Evolutionary conservation across 2,329 filamentous ascomycete species (phyloP), one percentile per base, ranked within the genome.

Genomic region (Thielaviopsis cerberus): DNA sequence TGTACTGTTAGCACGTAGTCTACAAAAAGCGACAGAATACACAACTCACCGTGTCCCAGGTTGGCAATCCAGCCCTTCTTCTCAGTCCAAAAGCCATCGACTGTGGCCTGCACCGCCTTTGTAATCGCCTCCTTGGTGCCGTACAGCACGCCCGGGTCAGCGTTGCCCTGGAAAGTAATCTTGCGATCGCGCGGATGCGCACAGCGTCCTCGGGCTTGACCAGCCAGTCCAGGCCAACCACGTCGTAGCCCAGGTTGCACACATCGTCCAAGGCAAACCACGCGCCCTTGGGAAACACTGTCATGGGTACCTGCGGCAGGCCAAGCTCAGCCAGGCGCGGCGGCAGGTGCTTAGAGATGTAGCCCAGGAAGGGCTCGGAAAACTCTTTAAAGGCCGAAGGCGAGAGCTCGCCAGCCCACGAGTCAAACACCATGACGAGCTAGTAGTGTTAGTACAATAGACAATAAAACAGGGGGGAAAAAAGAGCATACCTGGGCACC

Each of bases 401-500:
- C 8, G 86, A 89, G 52, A 98, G 77, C 72, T 98, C 92, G 50
- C 89, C 90, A 1, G 92, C 92, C 91, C 92, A 98, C 0, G 91
- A 97, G 69, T 98, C 92, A 67, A 98, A 98, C 13, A 98, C 88
- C 76, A 97, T 92, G 26, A 97, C 76, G 68, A 96, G 80, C 82
- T 87, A 61, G n/a, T 20, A 41, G 34, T 22, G 45, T 20, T 26
- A n/a, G 26, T 25, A 25, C 34, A 25, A 45, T 17, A 45, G 53
- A 52, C 17, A n/a, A 23, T 7, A 22, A 22, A 41, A n/a, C 3
- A n/a, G 27, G 24, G 53, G 23, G 25, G 7, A 53, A 17, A 22
- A n/a, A 24, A 27, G 62, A 13, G 61, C 69, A 57, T 73, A 84
- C 82, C 77, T 96, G 92, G 57, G 92, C 92, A 60, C 92, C 92